Evolutionary conservation across 192 early-diverging fungal species (phyloP), one percentile per base, ranked within the genome.

Genomic region (Coemansia sp.): DNA sequence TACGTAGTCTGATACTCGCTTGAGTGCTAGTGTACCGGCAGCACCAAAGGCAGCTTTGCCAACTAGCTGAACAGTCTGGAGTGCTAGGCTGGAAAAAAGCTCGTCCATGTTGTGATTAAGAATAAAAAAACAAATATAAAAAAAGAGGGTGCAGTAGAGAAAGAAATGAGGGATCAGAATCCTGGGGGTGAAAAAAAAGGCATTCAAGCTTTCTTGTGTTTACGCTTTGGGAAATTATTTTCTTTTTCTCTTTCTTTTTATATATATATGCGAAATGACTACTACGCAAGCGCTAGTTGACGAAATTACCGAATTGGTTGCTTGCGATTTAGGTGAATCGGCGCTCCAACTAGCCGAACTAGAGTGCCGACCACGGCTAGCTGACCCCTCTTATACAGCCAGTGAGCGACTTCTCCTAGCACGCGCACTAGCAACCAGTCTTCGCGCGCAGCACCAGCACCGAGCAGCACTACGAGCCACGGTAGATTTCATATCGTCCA

Each of bases 11-110:
- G 78, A 60, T 17, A 86, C 84, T 30, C 76, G 78, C 63, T 70
- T 75, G 69, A 84, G 35, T 2, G 82, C 82, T 26, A 87, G 69
- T n/a, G 79, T 75, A 40, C 80, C 75, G 11, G 82, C 84, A 5
- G 77, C 81, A 49, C 68, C 77, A 64, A 87, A 88, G 21, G 87
- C 88, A 6, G 87, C 87, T 62, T 88, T 88, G 55, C 88, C 88
- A 2, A 87, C 87, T 50, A 89, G 81, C 32, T 86, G 77, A 19
- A 84, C 88, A 3, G 87, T 88, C 35, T 86, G 85, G 8, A 91
- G 73, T 2, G 89, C 89, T 16, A 89, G 72, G 39, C 73, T 88
- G 6, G 89, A 81, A 62, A 91, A 86, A 2, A 91, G 76, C 33
- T 88, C 82, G 61, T 91, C 89, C 88, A 89, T 89, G 11, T 39